Percentiles rank a stretch among this genome's conserved stretches.
These are phyloP conservation scores for Pseudocercospora musae DNA, from an alignment of 2,329 filamentous ascomycete species.

Conservation along the genomic window DNA sequence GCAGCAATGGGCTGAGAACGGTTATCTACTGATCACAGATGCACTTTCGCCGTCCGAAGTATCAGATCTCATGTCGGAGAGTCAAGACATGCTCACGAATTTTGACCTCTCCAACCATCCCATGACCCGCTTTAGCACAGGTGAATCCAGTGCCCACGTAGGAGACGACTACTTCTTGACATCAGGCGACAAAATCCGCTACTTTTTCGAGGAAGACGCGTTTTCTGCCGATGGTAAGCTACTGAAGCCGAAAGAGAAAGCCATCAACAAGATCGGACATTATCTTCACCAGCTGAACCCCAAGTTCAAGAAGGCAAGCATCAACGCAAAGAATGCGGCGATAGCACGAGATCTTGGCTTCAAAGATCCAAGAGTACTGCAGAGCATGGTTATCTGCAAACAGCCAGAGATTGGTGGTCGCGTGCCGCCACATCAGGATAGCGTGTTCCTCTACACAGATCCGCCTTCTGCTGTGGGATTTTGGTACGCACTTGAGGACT, in stretches of 20 bases:
- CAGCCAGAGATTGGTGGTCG: slow-evolving; percentile 93
- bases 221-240: slow-evolving; percentile 64
- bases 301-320: slow-evolving; percentile 49
- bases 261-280: slow-evolving; percentile 69
- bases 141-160: slow-evolving; percentile 70
- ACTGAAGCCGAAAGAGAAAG: slow-evolving; percentile 72
- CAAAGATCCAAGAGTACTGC: slow-evolving; percentile 70
- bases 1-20: slow-evolving; percentile 69
- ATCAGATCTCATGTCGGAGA: slow-evolving; percentile 67
- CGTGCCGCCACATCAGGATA: slow-evolving; percentile 89
- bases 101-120: slow-evolving; percentile 83
- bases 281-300: slow-evolving; percentile 49
- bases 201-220: slow-evolving; percentile 96
- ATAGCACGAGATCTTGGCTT: slow-evolving; percentile 73
- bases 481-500: slow-evolving; percentile 96
- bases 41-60: slow-evolving; percentile 68
- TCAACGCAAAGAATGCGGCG: slow-evolving; percentile 54
- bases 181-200: slow-evolving; percentile 87
- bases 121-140: slow-evolving; percentile 90
- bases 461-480: slow-evolving; percentile 88
- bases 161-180: slow-evolving; percentile 92
- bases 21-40: slow-evolving; percentile 82
- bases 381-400: slow-evolving; percentile 99
- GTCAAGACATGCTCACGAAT: slow-evolving; percentile 66
- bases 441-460: slow-evolving; percentile 85